phyloP scores from a whole-genome alignment of 495 filamentous ascomycete genomes.

The Recurvomyces mirabilis region DNA sequence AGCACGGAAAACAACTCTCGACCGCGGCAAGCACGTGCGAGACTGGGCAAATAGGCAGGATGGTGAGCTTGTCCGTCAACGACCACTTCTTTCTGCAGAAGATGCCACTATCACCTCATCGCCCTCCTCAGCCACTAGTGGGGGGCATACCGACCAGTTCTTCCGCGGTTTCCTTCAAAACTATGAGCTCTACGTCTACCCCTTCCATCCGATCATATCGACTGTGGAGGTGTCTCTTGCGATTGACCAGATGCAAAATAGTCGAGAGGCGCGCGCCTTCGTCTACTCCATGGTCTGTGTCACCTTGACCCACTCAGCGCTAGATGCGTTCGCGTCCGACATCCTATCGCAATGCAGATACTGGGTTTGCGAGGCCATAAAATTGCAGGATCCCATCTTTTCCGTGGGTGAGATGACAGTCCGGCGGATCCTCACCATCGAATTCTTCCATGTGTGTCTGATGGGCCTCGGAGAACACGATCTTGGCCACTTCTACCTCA shows the following conservation, averaged over 20 bases:
- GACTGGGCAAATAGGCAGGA: not conserved
- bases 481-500: slow-evolving; percentile 52
- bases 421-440: slow-evolving; percentile 13
- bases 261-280: slow-evolving; percentile 19
- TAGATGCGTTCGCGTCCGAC: not conserved
- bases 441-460: slow-evolving; percentile 24
- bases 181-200: slow-evolving; percentile 20
- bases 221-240: slow-evolving; percentile 14
- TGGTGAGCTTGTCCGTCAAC: not conserved
- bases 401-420: slow-evolving; percentile 8
- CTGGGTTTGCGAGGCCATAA: not conserved
- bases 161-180: slow-evolving; percentile 23
- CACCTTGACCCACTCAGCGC: slow-evolving; percentile 19
- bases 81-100: not conserved
- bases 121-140: not conserved
- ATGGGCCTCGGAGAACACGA: slow-evolving; percentile 29
- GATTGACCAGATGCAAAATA: slow-evolving; percentile 17
- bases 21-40: not conserved
- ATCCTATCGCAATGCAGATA: not conserved
- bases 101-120: not conserved
- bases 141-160: too few relatives aligned
- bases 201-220: slow-evolving; percentile 22
- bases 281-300: slow-evolving; percentile 19
- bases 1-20: not conserved
- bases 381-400: not conserved